These are phyloP conservation scores for Basidioascus undulatus DNA, from an alignment of 768 basidiomycete species.

Conservation along the genomic window DNA sequence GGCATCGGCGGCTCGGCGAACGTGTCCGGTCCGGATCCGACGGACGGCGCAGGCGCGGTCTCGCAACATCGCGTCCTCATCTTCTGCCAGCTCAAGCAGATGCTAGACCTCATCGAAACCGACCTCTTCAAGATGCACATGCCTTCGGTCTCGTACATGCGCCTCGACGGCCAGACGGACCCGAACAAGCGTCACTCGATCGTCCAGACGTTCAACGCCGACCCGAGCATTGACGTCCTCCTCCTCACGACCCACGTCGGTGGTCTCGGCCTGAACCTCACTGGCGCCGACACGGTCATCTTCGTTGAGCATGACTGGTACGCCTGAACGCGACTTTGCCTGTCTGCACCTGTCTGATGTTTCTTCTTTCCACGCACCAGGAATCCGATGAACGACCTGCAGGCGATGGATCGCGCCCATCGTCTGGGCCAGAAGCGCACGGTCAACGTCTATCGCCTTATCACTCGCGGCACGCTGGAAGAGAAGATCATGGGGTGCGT, in stretches of 20 bases:
- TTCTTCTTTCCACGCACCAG: too few relatives aligned
- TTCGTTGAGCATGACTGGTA: constrained; percentile 99
- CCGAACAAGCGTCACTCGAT: constrained; percentile 82
- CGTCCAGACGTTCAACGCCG: constrained; percentile 92
- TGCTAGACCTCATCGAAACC: constrained; percentile 90
- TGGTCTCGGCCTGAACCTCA: constrained; percentile 80
- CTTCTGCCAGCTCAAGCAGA: constrained; percentile 98
- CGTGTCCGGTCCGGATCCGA: constrained; percentile 23
- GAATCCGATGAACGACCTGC: constrained; percentile 99
- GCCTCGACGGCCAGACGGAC: constrained; percentile 80
- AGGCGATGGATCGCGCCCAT: constrained; percentile 98
- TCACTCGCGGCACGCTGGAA: constrained; percentile 89
- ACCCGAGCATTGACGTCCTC: constrained; percentile 90
- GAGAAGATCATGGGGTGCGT: constrained; percentile 99
- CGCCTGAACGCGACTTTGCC: too few relatives aligned
- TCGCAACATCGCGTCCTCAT: constrained; percentile 97
- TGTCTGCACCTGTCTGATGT: too few relatives aligned
- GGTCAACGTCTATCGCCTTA: constrained; percentile 90
- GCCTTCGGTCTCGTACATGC: constrained; percentile 96
- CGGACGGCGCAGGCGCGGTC: constrained; percentile 29
- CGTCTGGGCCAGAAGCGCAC: constrained; percentile 97
- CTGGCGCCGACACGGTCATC: constrained; percentile 95
- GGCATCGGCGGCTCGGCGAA: constrained; percentile 46
- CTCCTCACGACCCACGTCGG: constrained; percentile 92
- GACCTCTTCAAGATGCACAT: constrained; percentile 76